Evolutionary conservation across 2,329 filamentous ascomycete genomes (phyloP).

Genomic region (Xylariomycetidae sp.): DNA sequence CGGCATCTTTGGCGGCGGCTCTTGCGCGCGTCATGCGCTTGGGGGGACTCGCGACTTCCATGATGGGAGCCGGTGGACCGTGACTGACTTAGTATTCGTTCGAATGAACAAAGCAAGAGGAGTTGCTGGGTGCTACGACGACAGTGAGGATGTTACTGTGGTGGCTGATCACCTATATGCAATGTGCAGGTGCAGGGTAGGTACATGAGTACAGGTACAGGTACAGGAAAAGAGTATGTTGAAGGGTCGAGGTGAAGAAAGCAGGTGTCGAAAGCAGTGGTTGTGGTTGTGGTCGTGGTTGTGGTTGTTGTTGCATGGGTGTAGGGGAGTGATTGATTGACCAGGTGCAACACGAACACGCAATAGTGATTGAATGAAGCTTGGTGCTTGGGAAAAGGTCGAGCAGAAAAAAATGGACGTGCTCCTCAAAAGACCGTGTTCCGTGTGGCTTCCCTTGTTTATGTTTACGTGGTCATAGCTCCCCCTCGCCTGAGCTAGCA

Average conservation of each 20-base stretch:
- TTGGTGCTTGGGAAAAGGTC: no score
- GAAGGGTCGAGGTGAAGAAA: background rate
- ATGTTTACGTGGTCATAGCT: constrained; percentile 17
- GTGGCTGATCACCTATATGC: no score
- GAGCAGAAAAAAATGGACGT: background rate
- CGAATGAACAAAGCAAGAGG: no score
- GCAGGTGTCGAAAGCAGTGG: background rate
- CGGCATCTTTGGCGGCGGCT: constrained; percentile 38
- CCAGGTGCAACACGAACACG: no score
- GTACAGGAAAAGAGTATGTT: background rate
- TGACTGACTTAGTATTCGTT: no score
- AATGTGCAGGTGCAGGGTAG: no score
- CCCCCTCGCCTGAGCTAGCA: constrained; percentile 1
- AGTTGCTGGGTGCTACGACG: no score
- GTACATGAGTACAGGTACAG: no score
- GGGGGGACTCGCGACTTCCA: constrained; percentile 52
- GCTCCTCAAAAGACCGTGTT: background rate
- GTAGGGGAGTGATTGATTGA: background rate
- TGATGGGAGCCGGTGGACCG: constrained; percentile 26
- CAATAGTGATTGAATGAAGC: no score
- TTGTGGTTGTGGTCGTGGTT: background rate
- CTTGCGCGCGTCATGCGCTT: constrained; percentile 54
- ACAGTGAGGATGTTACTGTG: no score
- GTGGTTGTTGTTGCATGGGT: background rate
- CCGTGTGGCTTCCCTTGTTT: constrained; percentile 13